These are phyloP conservation scores for Cyberlindnera euphorbiiphila DNA, from an alignment of 805 yeast species.

Conservation along the genomic window DNA sequence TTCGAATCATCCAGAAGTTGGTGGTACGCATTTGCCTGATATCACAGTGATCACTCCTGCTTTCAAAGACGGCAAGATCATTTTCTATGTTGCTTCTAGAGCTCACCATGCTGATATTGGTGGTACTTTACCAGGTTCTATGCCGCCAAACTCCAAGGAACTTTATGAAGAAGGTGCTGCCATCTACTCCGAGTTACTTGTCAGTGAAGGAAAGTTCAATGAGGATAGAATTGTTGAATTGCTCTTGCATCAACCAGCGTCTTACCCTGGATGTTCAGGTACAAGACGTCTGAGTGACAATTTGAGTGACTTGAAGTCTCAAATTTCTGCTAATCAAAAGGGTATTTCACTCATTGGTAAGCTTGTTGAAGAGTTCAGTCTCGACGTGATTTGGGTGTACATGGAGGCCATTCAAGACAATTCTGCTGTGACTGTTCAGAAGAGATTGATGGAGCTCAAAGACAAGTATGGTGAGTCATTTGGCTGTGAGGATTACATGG, in stretches of 20 bases:
- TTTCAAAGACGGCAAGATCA: conserved; percentile 53
- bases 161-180: conserved; percentile 91
- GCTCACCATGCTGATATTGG: conserved; percentile 73
- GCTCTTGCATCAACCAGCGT: conserved; percentile 70
- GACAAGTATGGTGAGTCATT: conserved; percentile 39
- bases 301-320: conserved; percentile 79
- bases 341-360: conserved; percentile 66
- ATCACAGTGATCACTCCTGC: conserved; percentile 93
- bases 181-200: conserved; percentile 73
- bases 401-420: conserved; percentile 81
- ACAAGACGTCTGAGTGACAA: conserved; percentile 82
- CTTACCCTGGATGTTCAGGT: conserved; percentile 84
- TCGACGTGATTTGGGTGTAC: conserved; percentile 57
- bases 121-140: conserved; percentile 85
- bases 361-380: conserved; percentile 60
- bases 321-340: conserved; percentile 82
- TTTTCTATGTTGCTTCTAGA: conserved; percentile 88
- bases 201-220: conserved; percentile 68
- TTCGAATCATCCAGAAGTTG: conserved; percentile 77
- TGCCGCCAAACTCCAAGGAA: conserved; percentile 88
- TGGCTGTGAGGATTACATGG: conserved; percentile 64
- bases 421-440: conserved; percentile 69
- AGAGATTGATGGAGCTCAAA: conserved; percentile 43
- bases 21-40: conserved; percentile 88
- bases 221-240: conserved; percentile 61